These are phyloP conservation scores for Pseudopithomyces chartarum DNA, from an alignment of 2,329 filamentous ascomycete genomes.

Conservation along the genomic window DNA sequence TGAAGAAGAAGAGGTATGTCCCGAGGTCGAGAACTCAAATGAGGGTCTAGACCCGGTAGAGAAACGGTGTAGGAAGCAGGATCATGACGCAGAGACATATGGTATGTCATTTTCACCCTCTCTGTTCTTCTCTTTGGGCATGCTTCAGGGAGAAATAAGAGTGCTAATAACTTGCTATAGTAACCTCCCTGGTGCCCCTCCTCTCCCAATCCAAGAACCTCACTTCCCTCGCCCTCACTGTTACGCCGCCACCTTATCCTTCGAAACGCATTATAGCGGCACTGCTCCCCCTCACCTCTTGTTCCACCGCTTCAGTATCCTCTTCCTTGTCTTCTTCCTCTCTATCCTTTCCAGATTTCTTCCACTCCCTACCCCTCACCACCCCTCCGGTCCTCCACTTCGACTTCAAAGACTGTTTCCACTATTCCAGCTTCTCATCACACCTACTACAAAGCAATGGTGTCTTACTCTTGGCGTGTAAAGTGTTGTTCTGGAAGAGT, in stretches of 20 bases:
- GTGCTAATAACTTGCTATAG: not conserved
- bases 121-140: not conserved
- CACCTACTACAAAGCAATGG: constrained; percentile 19
- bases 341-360: constrained; percentile 20
- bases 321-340: not conserved
- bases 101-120: not conserved
- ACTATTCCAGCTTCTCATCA: constrained; percentile 21
- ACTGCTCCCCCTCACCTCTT: constrained; percentile 25
- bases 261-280: constrained; percentile 25
- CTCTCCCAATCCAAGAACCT: constrained; percentile 3
- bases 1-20: not conserved
- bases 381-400: constrained; percentile 21
- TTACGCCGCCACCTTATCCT: constrained; percentile 8
- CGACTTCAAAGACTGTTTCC: constrained; percentile 36
- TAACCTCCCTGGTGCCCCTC: not conserved
- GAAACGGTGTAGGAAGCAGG: constrained; percentile 16
- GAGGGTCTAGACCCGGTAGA: no score
- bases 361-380: constrained; percentile 15
- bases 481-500: constrained; percentile 34
- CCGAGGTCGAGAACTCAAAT: not conserved
- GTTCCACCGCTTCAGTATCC: no score
- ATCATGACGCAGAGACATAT: constrained; percentile 1
- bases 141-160: not conserved
- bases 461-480: constrained; percentile 32
- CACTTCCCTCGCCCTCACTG: constrained; percentile 13